Base-by-base conservation (phyloP, 179 eudicot genomes). In the Camellia oleifera region DNA sequence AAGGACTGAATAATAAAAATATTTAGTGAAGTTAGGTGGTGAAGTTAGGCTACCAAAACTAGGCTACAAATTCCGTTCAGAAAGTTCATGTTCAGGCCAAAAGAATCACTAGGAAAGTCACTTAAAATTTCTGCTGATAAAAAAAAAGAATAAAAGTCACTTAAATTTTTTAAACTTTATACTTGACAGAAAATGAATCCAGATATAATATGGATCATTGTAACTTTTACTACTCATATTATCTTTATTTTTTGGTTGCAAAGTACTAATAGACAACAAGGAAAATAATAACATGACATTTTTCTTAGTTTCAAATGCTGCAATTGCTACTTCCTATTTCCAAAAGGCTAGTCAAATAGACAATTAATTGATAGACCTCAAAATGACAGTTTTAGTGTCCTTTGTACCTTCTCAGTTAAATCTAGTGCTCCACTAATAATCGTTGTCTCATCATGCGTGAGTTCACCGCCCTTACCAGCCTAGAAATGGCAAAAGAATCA, bases 401-500 rank as follows among this genome's bases (percentile, higher is more conserved):
- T 60, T 32, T 79, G 75, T 84, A 94, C 99, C 99, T 95, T 95
- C 85, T 91, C 97, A 0, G 99, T 95, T 85, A 96, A 87, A 89
- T 96, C 99, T 70, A 96, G 90, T 78, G 99, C 99, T 79, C 99
- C 99, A 79, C 96, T 95, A 75, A 95, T 95, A 83, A 95, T 95
- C 45, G 99, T 95, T 72, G 99, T 94, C 87, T 95, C 99, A 79
- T 95, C 98, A 87, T 94, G 99, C 0, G 99, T 95, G 68, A 95
- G 93, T 81, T 95, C 99, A 80, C 99, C 99, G 68, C 99, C 99
- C 82, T 94, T 95, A 20, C 99, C 99, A 79, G 95, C 99, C 99
- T 95, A 76, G 75, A 77, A 83, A 73, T 70, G 44, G 46, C 6
- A 65, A n/a, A 13, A 20, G 58, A 74, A 69, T 57, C 67, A 77